These are phyloP conservation scores for Solanum chacoense DNA, from an alignment of 305 asterid genomes.

Conservation along the genomic window DNA sequence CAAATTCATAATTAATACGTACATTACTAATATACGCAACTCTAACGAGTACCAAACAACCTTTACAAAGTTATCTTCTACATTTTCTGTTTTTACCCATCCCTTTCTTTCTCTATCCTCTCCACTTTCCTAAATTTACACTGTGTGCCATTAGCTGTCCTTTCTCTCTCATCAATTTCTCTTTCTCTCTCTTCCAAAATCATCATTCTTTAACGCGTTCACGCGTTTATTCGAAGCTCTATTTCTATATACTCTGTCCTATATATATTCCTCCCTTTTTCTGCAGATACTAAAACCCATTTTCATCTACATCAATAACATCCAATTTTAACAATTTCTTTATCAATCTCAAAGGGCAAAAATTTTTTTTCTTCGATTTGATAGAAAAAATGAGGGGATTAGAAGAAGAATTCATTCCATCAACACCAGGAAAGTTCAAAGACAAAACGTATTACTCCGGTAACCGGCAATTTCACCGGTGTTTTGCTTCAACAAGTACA, in stretches of 20 bases:
- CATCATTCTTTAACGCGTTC: background rate
- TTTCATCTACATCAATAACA: background rate
- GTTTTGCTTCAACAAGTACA: conserved; percentile 48
- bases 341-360: background rate
- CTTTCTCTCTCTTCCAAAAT: background rate
- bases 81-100: background rate
- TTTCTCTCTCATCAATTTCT: background rate
- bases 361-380: background rate
- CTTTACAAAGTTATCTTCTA: background rate
- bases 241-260: background rate
- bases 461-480: conserved; percentile 38
- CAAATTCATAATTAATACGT: too few relatives aligned
- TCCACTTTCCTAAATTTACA: background rate
- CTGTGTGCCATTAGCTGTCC: background rate
- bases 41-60: fast-evolving
- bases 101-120: background rate
- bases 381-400: background rate
- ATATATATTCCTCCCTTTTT: background rate
- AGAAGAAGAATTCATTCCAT: conserved; percentile 19
- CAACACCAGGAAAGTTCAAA: conserved; percentile 58
- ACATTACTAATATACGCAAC: too few relatives aligned
- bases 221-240: background rate
- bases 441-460: conserved; percentile 26
- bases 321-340: background rate
- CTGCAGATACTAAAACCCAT: background rate